Percentiles rank a stretch among this genome's conserved stretches.
phyloP scores from a whole-genome alignment of 371 early-diverging fungal genomes.

The Rhizopus stolonifer region DNA sequence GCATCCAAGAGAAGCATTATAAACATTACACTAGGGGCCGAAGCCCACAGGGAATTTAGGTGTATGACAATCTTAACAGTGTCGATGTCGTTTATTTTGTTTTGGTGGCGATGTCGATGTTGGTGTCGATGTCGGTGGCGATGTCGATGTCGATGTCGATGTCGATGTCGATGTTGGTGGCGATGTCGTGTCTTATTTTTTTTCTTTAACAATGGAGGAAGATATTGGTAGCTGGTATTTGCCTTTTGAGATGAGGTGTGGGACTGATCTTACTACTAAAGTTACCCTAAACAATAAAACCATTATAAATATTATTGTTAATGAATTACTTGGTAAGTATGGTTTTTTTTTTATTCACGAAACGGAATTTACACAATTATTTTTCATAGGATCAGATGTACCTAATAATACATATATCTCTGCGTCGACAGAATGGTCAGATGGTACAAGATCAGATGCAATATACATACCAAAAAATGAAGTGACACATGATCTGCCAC shows the following conservation, averaged over 20 bases:
- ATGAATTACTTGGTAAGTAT: slow-evolving; percentile 18
- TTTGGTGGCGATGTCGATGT: too few species aligned
- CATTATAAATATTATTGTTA: slow-evolving; percentile 15
- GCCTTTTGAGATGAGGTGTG: slow-evolving; percentile 9
- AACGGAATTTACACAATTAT: slow-evolving; percentile 9
- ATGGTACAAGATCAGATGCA: slow-evolving; percentile 17
- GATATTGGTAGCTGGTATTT: background rate
- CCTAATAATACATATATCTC: slow-evolving; percentile 9
- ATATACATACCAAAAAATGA: slow-evolving; percentile 16
- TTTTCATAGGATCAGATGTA: slow-evolving; percentile 19
- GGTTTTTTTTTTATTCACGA: slow-evolving; percentile 14
- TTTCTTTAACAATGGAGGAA: too few species aligned
- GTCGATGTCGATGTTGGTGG: too few species aligned
- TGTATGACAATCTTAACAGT: too few species aligned
- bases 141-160: too few species aligned
- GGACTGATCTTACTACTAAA: slow-evolving; percentile 10
- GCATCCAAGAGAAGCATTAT: too few species aligned
- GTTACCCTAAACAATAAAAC: slow-evolving; percentile 5
- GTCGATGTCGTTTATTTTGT: too few species aligned
- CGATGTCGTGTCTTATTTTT: too few species aligned
- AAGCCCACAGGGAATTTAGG: too few species aligned
- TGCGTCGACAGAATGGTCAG: slow-evolving; percentile 15
- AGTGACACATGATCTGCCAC: slow-evolving; percentile 10
- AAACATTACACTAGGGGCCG: too few species aligned
- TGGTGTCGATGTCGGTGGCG: too few species aligned